phyloP scores from a whole-genome alignment of 2,329 filamentous ascomycete genomes.

The Stachybotrys elegans region DNA sequence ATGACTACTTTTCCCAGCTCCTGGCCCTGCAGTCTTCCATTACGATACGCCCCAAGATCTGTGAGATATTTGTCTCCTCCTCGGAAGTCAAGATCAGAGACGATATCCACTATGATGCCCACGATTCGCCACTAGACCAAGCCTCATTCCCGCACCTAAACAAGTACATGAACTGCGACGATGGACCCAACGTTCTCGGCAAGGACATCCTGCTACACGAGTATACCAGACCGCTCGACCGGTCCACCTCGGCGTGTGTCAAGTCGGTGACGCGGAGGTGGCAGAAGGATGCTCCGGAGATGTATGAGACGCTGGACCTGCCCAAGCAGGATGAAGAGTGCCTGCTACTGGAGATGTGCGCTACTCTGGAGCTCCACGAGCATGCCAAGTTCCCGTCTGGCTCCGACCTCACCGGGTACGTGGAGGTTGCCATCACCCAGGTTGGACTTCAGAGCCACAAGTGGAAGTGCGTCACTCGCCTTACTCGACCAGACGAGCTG shows the following conservation, averaged over 20 bases:
- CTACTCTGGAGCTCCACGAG: slow-evolving; percentile 54
- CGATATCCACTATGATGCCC: slow-evolving; percentile 39
- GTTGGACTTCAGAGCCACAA: slow-evolving; percentile 48
- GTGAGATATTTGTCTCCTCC: slow-evolving; percentile 55
- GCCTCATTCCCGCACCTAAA: slow-evolving; percentile 52
- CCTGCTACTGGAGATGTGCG: slow-evolving; percentile 58
- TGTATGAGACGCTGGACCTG: slow-evolving; percentile 47
- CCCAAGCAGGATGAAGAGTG: slow-evolving; percentile 44
- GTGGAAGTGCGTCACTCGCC: slow-evolving; percentile 56
- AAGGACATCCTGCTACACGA: slow-evolving; percentile 53
- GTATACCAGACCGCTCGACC: slow-evolving; percentile 50
- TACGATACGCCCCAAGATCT: slow-evolving; percentile 50
- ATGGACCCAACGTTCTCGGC: slow-evolving; percentile 43
- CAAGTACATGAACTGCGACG: slow-evolving; percentile 48
- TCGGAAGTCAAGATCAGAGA: slow-evolving; percentile 46
- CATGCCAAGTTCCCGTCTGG: slow-evolving; percentile 52
- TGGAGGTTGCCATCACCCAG: slow-evolving; percentile 54
- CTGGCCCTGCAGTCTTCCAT: slow-evolving; percentile 49
- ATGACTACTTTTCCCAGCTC: slow-evolving; percentile 56
- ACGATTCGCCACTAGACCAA: slow-evolving; percentile 36
- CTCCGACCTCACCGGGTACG: slow-evolving; percentile 55
- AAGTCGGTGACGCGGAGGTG: slow-evolving; percentile 50
- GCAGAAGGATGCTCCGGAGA: slow-evolving; percentile 53
- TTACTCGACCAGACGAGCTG: slow-evolving; percentile 53
- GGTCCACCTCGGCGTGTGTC: slow-evolving; percentile 51